These are phyloP conservation scores for Panicum hallii DNA, from an alignment of 202 grass and related monocot species.

Conservation along the genomic window DNA sequence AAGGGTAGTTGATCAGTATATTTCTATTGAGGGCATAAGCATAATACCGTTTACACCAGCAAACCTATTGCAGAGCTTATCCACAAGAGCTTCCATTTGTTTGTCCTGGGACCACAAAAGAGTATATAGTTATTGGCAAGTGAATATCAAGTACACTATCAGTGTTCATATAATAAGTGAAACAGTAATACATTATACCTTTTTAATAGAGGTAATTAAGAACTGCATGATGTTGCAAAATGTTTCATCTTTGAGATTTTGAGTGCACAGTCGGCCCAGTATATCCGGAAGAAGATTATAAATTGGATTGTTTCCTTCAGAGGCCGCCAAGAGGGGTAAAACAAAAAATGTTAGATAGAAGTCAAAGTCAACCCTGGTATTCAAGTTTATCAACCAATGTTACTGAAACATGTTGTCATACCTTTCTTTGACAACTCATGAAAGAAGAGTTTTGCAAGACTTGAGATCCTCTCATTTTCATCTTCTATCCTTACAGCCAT, in stretches of 20 bases:
- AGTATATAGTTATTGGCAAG: constrained; percentile 39
- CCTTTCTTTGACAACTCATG: constrained; percentile 99
- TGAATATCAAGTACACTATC: constrained; percentile 21
- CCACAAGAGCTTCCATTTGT: constrained; percentile 99
- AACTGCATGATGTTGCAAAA: constrained; percentile 95
- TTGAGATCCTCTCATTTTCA: constrained; percentile 88
- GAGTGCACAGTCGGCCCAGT: constrained; percentile 87
- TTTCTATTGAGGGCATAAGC: constrained; percentile 12
- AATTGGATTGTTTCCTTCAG: constrained; percentile 96
- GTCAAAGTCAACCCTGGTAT: constrained; percentile 29
- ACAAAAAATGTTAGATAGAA: constrained; percentile 40
- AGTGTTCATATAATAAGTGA: constrained; percentile 9
- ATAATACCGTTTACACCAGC: constrained; percentile 81
- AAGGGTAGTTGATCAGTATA: constrained; percentile 25
- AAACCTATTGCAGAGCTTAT: constrained; percentile 99
- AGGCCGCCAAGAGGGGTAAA: constrained; percentile 37
- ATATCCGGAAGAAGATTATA: constrained; percentile 99
- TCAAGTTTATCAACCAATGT: constrained; percentile 26
- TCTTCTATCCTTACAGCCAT: constrained; percentile 92
- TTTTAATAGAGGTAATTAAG: constrained; percentile 92
- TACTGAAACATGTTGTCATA: constrained; percentile 32
- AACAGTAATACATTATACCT: constrained; percentile 50
- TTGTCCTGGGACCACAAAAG: constrained; percentile 70
- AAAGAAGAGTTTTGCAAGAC: constrained; percentile 94
- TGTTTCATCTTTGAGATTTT: constrained; percentile 78